These are phyloP conservation scores for Stentor roeselii DNA, from an alignment of 73 alveolate species.

Conservation along the genomic window DNA sequence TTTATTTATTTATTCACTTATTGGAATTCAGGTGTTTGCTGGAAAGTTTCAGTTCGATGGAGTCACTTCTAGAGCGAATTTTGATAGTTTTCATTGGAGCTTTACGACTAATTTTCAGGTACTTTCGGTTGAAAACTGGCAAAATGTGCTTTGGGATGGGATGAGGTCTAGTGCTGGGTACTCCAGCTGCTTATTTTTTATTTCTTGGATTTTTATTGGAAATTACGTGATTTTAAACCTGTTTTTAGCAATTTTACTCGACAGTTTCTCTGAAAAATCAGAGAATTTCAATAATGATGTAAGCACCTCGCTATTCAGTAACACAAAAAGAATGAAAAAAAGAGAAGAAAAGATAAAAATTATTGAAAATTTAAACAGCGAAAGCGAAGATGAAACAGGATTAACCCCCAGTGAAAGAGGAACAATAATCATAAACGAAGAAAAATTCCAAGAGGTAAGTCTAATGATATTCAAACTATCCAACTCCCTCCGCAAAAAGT, in stretches of 20 bases:
- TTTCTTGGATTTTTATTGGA: constrained; percentile 94
- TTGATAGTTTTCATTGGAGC: constrained; percentile 81
- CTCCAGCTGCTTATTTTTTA: constrained; percentile 64
- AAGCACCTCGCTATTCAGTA: no score
- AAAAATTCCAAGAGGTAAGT: constrained; percentile 52
- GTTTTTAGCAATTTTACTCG: constrained; percentile 89
- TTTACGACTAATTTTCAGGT: constrained; percentile 87
- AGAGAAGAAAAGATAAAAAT: background rate
- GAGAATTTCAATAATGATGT: constrained; percentile 32
- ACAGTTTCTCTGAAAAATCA: constrained; percentile 73
- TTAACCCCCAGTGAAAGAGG: constrained; percentile 51
- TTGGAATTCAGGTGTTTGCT: constrained; percentile 94
- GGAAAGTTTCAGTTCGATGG: constrained; percentile 60
- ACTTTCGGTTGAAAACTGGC: constrained; percentile 93
- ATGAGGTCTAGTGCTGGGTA: constrained; percentile 38
- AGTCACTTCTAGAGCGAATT: constrained; percentile 64
- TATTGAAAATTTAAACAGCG: constrained; percentile 26
- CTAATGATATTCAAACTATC: constrained; percentile 36
- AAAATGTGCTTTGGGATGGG: constrained; percentile 66
- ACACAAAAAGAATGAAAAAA: background rate
- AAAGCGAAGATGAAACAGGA: constrained; percentile 45
- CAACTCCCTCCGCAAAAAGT: no score
- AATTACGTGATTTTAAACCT: constrained; percentile 88
- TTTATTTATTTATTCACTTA: constrained; percentile 81
- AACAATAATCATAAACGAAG: constrained; percentile 51